These are phyloP conservation scores for Boletus subcaerulescens DNA, from an alignment of 768 basidiomycete species.

Conservation along the genomic window DNA sequence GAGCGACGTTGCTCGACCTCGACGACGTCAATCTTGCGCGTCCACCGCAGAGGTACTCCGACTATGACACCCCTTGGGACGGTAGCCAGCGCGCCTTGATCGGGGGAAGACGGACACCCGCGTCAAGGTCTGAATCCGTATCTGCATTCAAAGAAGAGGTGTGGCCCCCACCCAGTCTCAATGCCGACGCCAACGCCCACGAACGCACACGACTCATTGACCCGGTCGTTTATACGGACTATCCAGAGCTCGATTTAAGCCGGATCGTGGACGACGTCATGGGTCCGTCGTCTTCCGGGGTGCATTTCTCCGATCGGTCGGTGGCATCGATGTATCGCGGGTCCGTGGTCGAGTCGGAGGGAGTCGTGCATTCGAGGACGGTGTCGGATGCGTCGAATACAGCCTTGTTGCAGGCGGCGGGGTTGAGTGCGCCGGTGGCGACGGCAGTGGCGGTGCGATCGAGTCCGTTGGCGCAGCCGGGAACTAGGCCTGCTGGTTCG, in stretches of 20 bases:
- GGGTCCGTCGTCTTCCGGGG: constrained; percentile 32
- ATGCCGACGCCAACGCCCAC: constrained; percentile 6
- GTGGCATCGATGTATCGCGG: constrained; percentile 22
- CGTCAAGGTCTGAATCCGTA: constrained; percentile 37
- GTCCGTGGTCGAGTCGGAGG: constrained; percentile 6
- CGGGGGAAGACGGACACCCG: background rate
- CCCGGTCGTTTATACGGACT: constrained; percentile 1
- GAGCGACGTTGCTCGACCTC: constrained; percentile 25
- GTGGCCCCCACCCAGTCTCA: constrained; percentile 35
- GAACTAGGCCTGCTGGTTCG: background rate
- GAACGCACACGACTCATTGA: constrained; percentile 26
- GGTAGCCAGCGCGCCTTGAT: background rate
- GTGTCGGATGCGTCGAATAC: constrained; percentile 20
- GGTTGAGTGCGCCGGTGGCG: constrained; percentile 2
- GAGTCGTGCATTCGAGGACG: constrained; percentile 16
- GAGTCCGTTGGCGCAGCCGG: constrained; percentile 21
- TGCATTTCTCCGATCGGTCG: constrained; percentile 24
- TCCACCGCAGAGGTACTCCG: constrained; percentile 13
- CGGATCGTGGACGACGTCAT: constrained; percentile 49
- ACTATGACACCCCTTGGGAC: constrained; percentile 22
- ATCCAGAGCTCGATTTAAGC: constrained; percentile 36
- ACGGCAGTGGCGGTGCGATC: constrained; percentile 5
- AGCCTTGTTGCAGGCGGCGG: constrained; percentile 24
- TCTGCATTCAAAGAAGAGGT: constrained; percentile 48
- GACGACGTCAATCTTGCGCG: constrained; percentile 8